These are phyloP conservation scores for Trametes sp. DNA, from an alignment of 1,284 basidiomycete species.

Conservation along the genomic window DNA sequence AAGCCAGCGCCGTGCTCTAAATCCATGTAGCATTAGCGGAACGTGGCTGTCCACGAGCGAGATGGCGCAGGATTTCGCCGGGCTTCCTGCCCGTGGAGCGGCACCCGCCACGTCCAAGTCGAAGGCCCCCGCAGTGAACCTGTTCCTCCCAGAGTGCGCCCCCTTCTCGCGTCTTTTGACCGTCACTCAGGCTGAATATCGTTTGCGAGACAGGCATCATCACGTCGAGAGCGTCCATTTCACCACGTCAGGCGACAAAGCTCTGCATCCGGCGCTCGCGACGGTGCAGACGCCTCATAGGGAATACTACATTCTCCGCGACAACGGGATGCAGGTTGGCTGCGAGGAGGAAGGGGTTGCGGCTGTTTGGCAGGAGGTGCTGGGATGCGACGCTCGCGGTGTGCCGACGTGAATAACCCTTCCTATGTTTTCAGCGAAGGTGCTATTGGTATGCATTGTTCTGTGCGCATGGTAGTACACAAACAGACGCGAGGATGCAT, in stretches of 20 bases:
- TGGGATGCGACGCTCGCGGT: slow-evolving; percentile 54
- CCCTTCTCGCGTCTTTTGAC: no score
- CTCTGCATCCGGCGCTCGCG: slow-evolving; percentile 69
- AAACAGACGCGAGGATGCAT: no score
- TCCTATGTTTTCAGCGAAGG: neutral
- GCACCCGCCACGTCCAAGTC: slow-evolving; percentile 21
- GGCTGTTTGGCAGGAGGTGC: slow-evolving; percentile 62
- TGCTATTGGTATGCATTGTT: no score
- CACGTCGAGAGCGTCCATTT: slow-evolving; percentile 80
- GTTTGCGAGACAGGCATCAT: slow-evolving; percentile 60
- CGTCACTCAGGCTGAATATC: neutral
- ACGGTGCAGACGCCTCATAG: slow-evolving; percentile 69
- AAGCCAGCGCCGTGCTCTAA: no score
- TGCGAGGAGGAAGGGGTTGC: slow-evolving; percentile 77
- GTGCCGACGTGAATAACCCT: neutral
- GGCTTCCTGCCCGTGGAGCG: slow-evolving; percentile 44
- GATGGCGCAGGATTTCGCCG: slow-evolving; percentile 72
- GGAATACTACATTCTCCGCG: slow-evolving; percentile 71
- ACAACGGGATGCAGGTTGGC: slow-evolving; percentile 79
- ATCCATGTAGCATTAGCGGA: slow-evolving; percentile 62
- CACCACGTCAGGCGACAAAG: slow-evolving; percentile 45
- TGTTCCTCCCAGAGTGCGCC: slow-evolving; percentile 71
- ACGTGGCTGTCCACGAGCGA: slow-evolving; percentile 65
- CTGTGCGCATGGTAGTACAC: no score
- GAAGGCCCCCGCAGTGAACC: slow-evolving; percentile 47